phyloP scores from a whole-genome alignment of 2,329 filamentous ascomycete species.

The Magnaporthiopsis rhizophila region DNA sequence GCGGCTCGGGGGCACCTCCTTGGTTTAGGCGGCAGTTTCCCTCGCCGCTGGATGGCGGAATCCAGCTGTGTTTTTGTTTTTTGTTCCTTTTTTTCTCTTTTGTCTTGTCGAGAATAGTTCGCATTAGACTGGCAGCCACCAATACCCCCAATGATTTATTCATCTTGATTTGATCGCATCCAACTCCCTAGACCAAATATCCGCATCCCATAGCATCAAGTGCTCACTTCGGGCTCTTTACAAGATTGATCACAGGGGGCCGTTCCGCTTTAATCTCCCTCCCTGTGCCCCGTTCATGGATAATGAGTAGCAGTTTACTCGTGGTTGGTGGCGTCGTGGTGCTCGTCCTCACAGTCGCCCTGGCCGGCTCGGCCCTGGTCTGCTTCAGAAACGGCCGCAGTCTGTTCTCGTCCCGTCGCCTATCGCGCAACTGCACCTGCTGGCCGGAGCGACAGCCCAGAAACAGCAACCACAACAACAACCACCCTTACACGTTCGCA shows the following conservation, averaged over 20 bases:
- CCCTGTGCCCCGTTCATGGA: constrained; percentile 2
- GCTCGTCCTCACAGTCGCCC: background rate
- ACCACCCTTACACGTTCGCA: background rate
- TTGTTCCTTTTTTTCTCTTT: background rate
- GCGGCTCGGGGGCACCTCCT: background rate
- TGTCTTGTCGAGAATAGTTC: background rate
- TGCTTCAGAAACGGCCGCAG: background rate
- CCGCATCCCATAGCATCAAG: background rate
- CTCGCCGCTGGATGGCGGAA: background rate
- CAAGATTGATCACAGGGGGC: background rate
- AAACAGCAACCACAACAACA: background rate
- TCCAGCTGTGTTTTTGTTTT: background rate
- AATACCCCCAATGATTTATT: background rate
- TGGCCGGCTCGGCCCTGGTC: background rate
- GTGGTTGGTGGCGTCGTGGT: background rate
- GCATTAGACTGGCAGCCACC: background rate
- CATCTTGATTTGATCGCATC: background rate
- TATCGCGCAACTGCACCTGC: background rate
- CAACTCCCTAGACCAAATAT: background rate
- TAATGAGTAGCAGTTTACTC: constrained; percentile 4
- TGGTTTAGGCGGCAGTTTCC: background rate
- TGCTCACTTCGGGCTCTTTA: background rate
- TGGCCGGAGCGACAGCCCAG: background rate
- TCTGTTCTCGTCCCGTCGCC: background rate
- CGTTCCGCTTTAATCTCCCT: background rate